phyloP scores from a whole-genome alignment of 225 moss, liverwort and hornwort species.

The Sphagnum contortum region DNA sequence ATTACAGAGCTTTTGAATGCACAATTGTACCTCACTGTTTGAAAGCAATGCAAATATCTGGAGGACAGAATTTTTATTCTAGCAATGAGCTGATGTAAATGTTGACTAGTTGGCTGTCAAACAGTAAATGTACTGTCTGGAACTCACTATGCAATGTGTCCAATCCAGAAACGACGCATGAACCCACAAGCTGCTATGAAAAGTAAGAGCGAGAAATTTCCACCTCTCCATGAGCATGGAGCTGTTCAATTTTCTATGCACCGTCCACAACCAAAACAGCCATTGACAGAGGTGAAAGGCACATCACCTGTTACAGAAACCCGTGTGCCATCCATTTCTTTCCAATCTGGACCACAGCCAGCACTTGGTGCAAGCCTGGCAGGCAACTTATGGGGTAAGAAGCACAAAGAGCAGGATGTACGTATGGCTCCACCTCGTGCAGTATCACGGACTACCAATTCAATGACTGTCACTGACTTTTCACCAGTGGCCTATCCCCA shows the following conservation, averaged over 20 bases:
- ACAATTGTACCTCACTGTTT: no score
- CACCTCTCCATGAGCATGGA: slow-evolving; percentile 80
- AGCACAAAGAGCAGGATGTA: slow-evolving; percentile 82
- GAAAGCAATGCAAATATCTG: no score
- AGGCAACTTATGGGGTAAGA: slow-evolving; percentile 79
- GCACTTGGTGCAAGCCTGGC: slow-evolving; percentile 37
- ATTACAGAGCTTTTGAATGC: no score
- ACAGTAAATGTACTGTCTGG: no score
- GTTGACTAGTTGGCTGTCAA: no score
- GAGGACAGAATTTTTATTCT: no score
- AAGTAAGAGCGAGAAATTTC: slow-evolving; percentile 99
- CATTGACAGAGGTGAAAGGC: slow-evolving; percentile 69
- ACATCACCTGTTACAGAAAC: slow-evolving; percentile 61
- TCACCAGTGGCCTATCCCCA: slow-evolving; percentile 37
- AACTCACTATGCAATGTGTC: no score
- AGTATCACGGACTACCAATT: slow-evolving; percentile 52
- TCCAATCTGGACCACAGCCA: slow-evolving; percentile 88
- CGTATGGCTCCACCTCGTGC: slow-evolving; percentile 62
- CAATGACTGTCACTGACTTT: slow-evolving; percentile 76
- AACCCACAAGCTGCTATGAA: slow-evolving; percentile 64
- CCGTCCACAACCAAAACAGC: slow-evolving; percentile 51
- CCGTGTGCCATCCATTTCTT: slow-evolving; percentile 54
- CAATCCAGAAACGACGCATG: slow-evolving; percentile 61
- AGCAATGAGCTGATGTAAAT: no score
- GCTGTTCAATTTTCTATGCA: slow-evolving; percentile 88